Percentiles rank a stretch among this genome's conserved stretches.
Evolutionary conservation across 441 rosid genomes (phyloP).

Genomic region (Croton setiger): DNA sequence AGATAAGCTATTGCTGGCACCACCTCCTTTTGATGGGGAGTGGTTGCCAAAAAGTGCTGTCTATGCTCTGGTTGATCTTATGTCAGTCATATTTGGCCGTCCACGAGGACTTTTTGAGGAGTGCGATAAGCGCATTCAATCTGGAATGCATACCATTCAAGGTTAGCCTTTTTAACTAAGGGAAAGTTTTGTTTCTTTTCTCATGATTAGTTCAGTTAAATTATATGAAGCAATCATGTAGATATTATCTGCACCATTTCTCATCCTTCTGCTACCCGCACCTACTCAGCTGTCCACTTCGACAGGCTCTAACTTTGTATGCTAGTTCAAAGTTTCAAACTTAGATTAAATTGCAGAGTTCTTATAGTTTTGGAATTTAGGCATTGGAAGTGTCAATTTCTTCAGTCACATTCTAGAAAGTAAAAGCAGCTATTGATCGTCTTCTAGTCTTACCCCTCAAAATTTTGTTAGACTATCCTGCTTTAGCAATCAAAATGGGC

Average conservation of each 20-base stretch:
- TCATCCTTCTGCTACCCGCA: not conserved
- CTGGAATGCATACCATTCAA: constrained; percentile 75
- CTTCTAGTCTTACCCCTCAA: too few species aligned
- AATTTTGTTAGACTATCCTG: too few species aligned
- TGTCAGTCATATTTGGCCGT: constrained; percentile 82
- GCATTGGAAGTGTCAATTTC: not conserved
- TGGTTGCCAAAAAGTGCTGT: constrained; percentile 95
- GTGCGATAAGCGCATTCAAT: constrained; percentile 79
- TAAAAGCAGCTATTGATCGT: too few species aligned
- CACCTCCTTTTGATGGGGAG: constrained; percentile 85
- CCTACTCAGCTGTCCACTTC: not conserved
- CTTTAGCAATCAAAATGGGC: too few species aligned
- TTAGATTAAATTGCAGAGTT: not conserved
- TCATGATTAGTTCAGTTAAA: not conserved
- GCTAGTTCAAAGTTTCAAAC: not conserved
- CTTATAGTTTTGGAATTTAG: not conserved
- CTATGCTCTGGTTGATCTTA: constrained; percentile 85
- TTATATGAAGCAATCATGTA: not conserved
- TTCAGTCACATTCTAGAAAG: not conserved
- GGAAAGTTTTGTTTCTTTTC: constrained; percentile 8
- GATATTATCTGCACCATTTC: constrained; percentile 6
- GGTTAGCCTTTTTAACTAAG: constrained; percentile 37
- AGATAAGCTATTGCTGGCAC: constrained; percentile 78
- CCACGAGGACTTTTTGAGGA: constrained; percentile 93
- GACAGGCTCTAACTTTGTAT: not conserved